Evolutionary conservation across 768 basidiomycete species (phyloP).

Genomic region (Amanita pseudoporphyria): DNA sequence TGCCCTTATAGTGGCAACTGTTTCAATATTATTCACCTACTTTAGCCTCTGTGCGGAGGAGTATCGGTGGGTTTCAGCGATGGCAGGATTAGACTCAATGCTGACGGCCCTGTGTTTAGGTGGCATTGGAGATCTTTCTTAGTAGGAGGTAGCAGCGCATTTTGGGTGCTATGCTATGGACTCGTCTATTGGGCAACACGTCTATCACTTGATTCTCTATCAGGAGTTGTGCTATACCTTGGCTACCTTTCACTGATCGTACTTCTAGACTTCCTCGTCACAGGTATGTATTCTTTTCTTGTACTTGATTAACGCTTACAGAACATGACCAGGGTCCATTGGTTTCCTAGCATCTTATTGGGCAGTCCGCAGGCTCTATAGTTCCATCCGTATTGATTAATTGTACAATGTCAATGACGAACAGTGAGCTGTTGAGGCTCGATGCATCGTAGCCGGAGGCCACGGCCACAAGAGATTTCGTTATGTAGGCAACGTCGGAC

Average conservation of each 20-base stretch:
- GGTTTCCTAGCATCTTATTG: constrained; percentile 89
- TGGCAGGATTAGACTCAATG: not conserved
- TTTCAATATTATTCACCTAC: constrained; percentile 83
- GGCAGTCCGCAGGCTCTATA: constrained; percentile 80
- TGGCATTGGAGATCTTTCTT: constrained; percentile 98
- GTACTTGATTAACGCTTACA: constrained; percentile 2
- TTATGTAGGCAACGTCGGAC: not conserved
- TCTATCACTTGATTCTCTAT: constrained; percentile 74
- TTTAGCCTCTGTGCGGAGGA: constrained; percentile 93
- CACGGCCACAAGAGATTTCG: not conserved
- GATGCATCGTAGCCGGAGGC: not conserved
- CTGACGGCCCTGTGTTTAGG: constrained; percentile 24
- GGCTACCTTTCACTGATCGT: constrained; percentile 84
- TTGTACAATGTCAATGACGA: not conserved
- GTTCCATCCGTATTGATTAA: constrained; percentile 70
- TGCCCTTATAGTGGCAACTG: constrained; percentile 81
- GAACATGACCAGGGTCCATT: constrained; percentile 58
- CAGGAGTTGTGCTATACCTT: constrained; percentile 77
- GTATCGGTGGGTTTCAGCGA: constrained; percentile 50
- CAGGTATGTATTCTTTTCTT: constrained; percentile 40
- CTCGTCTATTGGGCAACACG: constrained; percentile 83
- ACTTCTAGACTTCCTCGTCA: constrained; percentile 80
- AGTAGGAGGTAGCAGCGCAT: constrained; percentile 83
- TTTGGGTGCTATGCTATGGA: constrained; percentile 88
- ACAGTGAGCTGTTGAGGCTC: not conserved